Percentiles rank a stretch among this genome's conserved stretches.
These are phyloP conservation scores for Funneliformis caledonium DNA, from an alignment of 371 early-diverging fungal genomes.

Conservation along the genomic window DNA sequence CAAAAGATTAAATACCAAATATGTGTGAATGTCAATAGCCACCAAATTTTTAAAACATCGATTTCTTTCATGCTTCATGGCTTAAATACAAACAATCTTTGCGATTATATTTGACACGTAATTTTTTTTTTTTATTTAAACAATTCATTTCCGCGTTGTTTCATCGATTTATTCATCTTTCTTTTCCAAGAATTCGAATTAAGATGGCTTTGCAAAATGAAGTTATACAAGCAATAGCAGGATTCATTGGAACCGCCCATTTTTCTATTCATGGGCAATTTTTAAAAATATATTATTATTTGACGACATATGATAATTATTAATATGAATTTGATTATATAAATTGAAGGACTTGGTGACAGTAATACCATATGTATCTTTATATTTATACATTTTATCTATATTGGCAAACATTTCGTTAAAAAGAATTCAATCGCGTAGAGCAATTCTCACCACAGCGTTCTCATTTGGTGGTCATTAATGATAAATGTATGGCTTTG, in stretches of 20 bases:
- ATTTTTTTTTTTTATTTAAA: no score
- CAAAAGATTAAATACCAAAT: no score
- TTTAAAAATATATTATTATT: neutral
- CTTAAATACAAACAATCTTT: no score
- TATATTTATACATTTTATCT: neutral
- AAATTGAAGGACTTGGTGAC: constrained; percentile 4
- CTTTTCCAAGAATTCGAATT: no score
- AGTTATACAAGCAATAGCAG: neutral
- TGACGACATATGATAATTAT: neutral
- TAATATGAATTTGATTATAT: neutral
- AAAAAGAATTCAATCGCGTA: neutral
- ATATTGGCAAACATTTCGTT: neutral
- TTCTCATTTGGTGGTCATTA: constrained; percentile 16
- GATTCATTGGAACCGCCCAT: constrained; percentile 13
- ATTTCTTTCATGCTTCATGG: no score
- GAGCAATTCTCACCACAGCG: neutral
- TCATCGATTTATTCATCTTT: no score
- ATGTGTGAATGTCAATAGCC: no score
- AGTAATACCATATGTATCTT: neutral
- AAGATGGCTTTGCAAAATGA: neutral
- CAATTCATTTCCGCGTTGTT: no score
- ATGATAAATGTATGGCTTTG: constrained; percentile 14
- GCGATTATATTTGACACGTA: no score
- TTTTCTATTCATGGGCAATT: constrained; percentile 15
- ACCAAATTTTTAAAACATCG: no score